Evolutionary conservation across 495 filamentous ascomycete species (phyloP).

Genomic region (Immersiella caudata): DNA sequence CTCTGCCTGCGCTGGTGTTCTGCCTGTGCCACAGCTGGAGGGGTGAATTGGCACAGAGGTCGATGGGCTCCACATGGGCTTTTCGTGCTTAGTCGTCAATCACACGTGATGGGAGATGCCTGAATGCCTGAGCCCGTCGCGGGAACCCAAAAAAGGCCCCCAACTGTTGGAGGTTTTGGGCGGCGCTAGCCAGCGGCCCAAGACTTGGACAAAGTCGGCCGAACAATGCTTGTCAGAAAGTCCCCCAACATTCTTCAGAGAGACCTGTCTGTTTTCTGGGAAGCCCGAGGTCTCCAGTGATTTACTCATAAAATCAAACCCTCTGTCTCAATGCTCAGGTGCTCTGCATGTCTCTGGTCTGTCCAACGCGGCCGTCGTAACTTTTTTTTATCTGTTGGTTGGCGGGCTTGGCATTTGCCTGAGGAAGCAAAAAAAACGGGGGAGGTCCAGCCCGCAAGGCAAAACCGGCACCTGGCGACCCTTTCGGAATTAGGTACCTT

Average conservation of each 20-base stretch:
- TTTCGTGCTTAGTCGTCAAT: background rate
- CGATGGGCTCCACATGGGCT: background rate
- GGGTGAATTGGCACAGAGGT: background rate
- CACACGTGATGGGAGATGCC: background rate
- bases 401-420: slow-evolving; percentile 1
- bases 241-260: background rate
- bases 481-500: slow-evolving; percentile 23
- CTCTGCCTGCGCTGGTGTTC: background rate
- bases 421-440: slow-evolving; percentile 7
- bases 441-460: slow-evolving; percentile 5
- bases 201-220: slow-evolving; percentile 1
- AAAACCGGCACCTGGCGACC: slow-evolving; percentile 20
- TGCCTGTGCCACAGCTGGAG: background rate
- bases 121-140: background rate
- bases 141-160: background rate
- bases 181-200: slow-evolving; percentile 12
- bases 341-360: background rate
- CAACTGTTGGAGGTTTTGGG: background rate
- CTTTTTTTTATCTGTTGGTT: background rate
- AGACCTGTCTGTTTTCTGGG: background rate
- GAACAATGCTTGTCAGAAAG: background rate
- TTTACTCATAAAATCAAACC: background rate
- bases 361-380: background rate
- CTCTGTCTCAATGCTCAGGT: background rate
- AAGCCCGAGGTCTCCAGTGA: no score